phyloP scores from a whole-genome alignment of 176 grass and related monocot genomes.

The sorghum (Sorghum bicolor) region DNA sequence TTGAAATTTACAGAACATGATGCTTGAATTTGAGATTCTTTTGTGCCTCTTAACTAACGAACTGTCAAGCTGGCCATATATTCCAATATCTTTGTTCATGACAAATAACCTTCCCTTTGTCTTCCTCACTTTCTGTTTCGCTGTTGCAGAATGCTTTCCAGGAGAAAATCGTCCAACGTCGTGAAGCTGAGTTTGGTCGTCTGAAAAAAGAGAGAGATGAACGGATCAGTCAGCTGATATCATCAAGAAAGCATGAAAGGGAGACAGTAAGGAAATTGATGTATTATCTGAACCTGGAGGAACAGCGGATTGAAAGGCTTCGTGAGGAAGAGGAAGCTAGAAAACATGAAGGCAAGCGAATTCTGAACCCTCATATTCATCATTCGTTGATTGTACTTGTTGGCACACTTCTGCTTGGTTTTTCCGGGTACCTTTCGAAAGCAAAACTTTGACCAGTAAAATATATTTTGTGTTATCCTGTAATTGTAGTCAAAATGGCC shows the following conservation, averaged over 20 bases:
- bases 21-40: neutral
- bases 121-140: neutral
- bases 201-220: constrained; percentile 81
- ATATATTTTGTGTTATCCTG: neutral
- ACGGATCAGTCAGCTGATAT: constrained; percentile 57
- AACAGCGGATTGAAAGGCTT: constrained; percentile 50
- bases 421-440: neutral
- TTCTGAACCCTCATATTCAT: neutral
- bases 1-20: neutral
- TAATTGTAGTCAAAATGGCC: neutral
- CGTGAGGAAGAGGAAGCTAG: constrained; percentile 80
- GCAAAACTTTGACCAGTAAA: neutral
- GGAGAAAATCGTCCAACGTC: constrained; percentile 53
- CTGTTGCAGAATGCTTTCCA: constrained; percentile 60
- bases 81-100: neutral
- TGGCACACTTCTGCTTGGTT: neutral
- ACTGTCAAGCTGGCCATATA: neutral
- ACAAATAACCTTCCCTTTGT: neutral
- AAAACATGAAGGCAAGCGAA: constrained; percentile 66
- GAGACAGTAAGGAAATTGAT: constrained; percentile 84
- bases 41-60: neutral
- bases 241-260: constrained; percentile 69
- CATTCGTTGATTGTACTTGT: neutral
- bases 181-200: constrained; percentile 61
- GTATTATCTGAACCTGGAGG: constrained; percentile 66